Evolutionary conservation across 768 basidiomycete genomes (phyloP).

Genomic region (Auricularia auricula-judae): DNA sequence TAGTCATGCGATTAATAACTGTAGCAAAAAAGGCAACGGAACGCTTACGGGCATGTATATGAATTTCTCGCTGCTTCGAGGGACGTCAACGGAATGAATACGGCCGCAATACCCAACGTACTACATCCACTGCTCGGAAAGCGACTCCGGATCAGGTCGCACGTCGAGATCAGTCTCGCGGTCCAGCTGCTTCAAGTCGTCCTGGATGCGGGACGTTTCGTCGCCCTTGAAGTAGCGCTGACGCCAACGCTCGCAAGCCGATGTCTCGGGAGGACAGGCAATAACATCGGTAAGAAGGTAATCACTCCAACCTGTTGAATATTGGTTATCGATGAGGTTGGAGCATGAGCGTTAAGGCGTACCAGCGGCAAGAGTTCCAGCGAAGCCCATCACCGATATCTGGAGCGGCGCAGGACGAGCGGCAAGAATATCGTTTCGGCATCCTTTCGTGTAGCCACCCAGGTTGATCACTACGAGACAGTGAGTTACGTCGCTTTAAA

Average conservation of each 20-base stretch:
- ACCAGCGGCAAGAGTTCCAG: slow-evolving; percentile 34
- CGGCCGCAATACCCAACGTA: slow-evolving; percentile 15
- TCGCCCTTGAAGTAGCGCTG: slow-evolving; percentile 1
- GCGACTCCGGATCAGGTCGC: slow-evolving; percentile 30
- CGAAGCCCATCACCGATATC: slow-evolving; percentile 39
- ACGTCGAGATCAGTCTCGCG: slow-evolving; percentile 21
- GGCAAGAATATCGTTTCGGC: slow-evolving; percentile 41
- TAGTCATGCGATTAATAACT: slow-evolving; percentile 6
- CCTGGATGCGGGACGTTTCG: slow-evolving; percentile 3
- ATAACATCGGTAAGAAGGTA: slow-evolving; percentile 35
- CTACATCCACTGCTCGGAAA: slow-evolving; percentile 32
- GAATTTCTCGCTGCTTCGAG: slow-evolving; percentile 29
- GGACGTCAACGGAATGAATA: background rate
- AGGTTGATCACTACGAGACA: slow-evolving; percentile 28
- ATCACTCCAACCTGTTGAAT: slow-evolving; percentile 32
- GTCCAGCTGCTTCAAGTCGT: slow-evolving; percentile 20
- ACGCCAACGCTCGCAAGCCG: slow-evolving; percentile 22
- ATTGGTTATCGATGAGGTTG: background rate
- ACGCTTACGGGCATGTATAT: slow-evolving; percentile 34
- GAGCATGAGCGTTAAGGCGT: slow-evolving; percentile 4
- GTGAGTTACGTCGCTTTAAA: background rate
- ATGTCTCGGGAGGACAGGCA: slow-evolving; percentile 31
- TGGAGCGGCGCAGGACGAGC: slow-evolving; percentile 38
- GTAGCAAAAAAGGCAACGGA: background rate
- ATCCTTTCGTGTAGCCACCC: slow-evolving; percentile 42